A percentile compares a stretch with the other conserved stretches of the same genome.
Evolutionary conservation across 768 basidiomycete genomes (phyloP).

Genomic region (Hydnomerulius pinastri): DNA sequence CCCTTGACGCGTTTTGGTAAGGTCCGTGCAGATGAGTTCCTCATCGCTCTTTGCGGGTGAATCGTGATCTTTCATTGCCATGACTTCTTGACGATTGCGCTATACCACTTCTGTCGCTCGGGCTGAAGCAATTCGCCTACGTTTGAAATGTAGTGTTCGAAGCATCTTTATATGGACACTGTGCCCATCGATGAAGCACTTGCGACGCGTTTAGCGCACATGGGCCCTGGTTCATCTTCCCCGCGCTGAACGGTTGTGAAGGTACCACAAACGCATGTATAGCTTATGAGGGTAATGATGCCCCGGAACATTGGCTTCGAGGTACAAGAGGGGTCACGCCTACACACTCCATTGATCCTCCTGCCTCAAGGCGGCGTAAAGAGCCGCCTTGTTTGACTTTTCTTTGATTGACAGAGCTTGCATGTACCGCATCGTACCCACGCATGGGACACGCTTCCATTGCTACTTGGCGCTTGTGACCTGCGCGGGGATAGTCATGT

Average conservation of each 20-base stretch:
- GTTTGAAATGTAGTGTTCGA: constrained; percentile 6
- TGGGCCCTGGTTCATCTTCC: constrained; percentile 5
- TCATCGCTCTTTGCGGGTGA: background rate
- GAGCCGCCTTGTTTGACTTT: background rate
- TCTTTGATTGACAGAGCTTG: background rate
- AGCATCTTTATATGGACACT: constrained; percentile 3
- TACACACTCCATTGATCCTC: background rate
- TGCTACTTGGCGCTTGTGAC: background rate
- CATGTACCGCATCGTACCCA: background rate
- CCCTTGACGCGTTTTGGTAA: constrained; percentile 9
- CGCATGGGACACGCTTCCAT: background rate
- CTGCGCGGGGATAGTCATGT: background rate
- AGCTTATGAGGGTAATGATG: constrained; percentile 4
- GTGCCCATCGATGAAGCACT: constrained; percentile 21
- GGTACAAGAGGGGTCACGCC: too few species aligned
- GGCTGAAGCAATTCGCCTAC: constrained; percentile 13
- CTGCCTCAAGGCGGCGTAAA: background rate
- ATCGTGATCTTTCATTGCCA: constrained; percentile 4
- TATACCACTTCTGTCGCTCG: constrained; percentile 4
- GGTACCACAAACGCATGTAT: background rate
- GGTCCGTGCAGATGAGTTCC: constrained; percentile 15
- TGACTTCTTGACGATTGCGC: constrained; percentile 9
- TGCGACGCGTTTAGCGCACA: constrained; percentile 13
- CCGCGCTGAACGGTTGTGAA: background rate
- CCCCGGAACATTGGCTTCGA: background rate